A percentile compares a stretch with the other conserved stretches of the same genome.
Conservation (phyloP, 2,329 filamentous ascomycete species). For the Colletotrichum melonis region DNA sequence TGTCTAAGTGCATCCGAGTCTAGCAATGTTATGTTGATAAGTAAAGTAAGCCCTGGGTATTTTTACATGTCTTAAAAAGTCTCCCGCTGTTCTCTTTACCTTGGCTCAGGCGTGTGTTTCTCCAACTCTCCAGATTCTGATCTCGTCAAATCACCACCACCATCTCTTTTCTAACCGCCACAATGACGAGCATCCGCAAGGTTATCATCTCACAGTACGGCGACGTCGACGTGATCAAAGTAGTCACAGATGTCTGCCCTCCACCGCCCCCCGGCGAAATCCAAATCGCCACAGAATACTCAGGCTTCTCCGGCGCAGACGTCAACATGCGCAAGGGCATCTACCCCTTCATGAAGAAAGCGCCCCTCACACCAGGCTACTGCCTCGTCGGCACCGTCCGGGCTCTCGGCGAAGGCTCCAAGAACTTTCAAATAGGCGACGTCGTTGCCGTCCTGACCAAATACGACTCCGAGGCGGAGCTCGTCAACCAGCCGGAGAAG, state of each 20-base stretch:
- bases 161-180: not conserved
- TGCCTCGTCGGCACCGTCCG: slow-evolving; percentile 56
- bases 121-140: not conserved
- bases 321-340: slow-evolving; percentile 60
- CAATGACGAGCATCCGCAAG: slow-evolving; percentile 51
- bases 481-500: slow-evolving; percentile 58
- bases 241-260: slow-evolving; percentile 47
- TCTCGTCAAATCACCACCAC: not conserved
- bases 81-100: not conserved
- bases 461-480: slow-evolving; percentile 57
- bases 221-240: slow-evolving; percentile 49
- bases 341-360: slow-evolving; percentile 57
- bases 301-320: slow-evolving; percentile 60
- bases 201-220: slow-evolving; percentile 57
- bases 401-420: slow-evolving; percentile 47
- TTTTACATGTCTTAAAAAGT: not conserved
- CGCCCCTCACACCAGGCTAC: slow-evolving; percentile 62
- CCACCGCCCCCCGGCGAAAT: slow-evolving; percentile 56
- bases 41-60: too few relatives aligned
- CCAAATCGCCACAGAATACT: slow-evolving; percentile 58
- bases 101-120: not conserved
- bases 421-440: slow-evolving; percentile 45
- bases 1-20: too few relatives aligned
- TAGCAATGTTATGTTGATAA: not conserved
- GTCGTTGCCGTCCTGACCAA: slow-evolving; percentile 49